Evolutionary conservation across 345 rosid species (phyloP), one percentile per base, ranked within the genome.

Genomic region (Citrus australasica): DNA sequence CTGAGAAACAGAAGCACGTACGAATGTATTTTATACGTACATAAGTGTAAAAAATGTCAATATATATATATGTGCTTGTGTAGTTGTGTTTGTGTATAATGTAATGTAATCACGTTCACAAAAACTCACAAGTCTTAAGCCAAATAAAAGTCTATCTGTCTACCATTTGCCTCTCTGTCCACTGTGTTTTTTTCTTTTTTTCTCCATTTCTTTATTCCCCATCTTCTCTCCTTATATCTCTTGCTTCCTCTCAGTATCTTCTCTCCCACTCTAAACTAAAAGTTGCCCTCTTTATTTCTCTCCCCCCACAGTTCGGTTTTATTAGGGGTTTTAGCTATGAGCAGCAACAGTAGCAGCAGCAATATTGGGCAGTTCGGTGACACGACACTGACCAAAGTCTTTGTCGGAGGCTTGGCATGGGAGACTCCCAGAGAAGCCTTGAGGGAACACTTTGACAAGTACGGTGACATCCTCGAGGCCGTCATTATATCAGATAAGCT

Each of bases 391-490:
- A 96, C 99, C 80, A 96, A 96, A 85, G 94, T 96, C 79, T 96
- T 96, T 76, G 97, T 96, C 4, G 99, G 99, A 51, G 99, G 99
- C 2, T 85, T 96, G 48, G 97, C 99, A 27, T 96, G 98, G 99
- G 99, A 96, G 78, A 94, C 97, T 5, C 93, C 92, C 3, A 96
- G 89, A 80, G 99, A 92, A 64, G 91, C 92, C 82, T 10, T 94
- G 89, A 82, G 89, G 71, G 91, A 92, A 48, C 99, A 96, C 84
- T 96, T 92, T 71, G 93, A 92, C n/a, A 91, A 87, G 87, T 96
- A 80, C 42, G 99, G 99, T 68, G 92, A 94, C 58, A 96, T 96
- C 87, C 80, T 96, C 71, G 99, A 96, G 81, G 97, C 99, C 30
- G 99, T 96, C 73, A 90, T 96, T 74, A 96, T 96, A 82, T 91